Evolutionary conservation across 441 rosid species (phyloP), one percentile per base, ranked within the genome.

Genomic region (Daphne laureola): DNA sequence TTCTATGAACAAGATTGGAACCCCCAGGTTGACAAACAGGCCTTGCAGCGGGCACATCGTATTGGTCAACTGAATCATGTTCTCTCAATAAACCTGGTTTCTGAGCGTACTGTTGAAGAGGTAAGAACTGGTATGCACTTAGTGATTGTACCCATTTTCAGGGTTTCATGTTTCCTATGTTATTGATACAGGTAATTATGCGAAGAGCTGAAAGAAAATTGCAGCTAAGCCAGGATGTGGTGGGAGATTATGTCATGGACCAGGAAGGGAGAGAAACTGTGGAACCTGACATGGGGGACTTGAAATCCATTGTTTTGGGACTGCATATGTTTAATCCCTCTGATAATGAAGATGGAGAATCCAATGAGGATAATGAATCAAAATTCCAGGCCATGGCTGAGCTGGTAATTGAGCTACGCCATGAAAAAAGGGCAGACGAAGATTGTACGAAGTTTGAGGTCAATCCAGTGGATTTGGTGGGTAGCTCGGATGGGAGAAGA

Each of bases 1-100:
- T 85, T 87, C 67, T 91, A 80, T 16, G 98, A 91, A 72, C 96
- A 91, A 80, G 96, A 91, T 61, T 91, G 98, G 98, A 91, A 91
- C 64, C 98, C 95, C 47, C 98, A 91, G 65, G 93, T 87, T 62
- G 98, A 85, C 70, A 83, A 80, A 72, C 88, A 81, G 70, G 94
- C 90, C 67, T 67, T 84, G 72, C 96, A 90, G 72, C 80, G 91
- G 53, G 94, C 95, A 56, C 98, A 87, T 61, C 73, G 98, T 57
- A 91, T 91, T 70, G 98, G 98, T 62, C 96, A 91, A 70, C 67
- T 76, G 66, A 87, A 76, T 68, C 92, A 80, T 58, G 98, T 90
- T 64, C 53, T 90, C 49, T 81, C 90, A 47, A 83, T 91, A 68
- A 91, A 80, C 73, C 70, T 91, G 59, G 95, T 91, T 47, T 77